phyloP scores from a whole-genome alignment of 2,329 filamentous ascomycete genomes.

The Lecanicillium sp. region DNA sequence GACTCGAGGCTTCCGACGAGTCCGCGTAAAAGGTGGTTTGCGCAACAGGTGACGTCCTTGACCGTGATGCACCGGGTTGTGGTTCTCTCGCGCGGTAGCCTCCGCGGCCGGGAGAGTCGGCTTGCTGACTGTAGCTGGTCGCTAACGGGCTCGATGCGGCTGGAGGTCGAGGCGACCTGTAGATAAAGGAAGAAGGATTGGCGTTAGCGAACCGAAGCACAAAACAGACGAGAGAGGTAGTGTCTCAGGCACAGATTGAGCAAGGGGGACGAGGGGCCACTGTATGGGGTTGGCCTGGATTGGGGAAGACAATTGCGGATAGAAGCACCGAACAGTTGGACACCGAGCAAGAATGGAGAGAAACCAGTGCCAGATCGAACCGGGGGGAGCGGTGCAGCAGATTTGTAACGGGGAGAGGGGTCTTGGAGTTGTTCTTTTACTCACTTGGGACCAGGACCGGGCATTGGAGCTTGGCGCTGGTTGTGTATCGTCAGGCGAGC shows the following conservation, averaged over 20 bases:
- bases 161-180: slow-evolving; percentile 41
- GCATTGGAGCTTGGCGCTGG: background rate
- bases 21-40: slow-evolving; percentile 28
- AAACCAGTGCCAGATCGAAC: no score
- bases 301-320: no score
- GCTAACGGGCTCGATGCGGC: slow-evolving; percentile 43
- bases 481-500: background rate
- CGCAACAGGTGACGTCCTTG: slow-evolving; percentile 12
- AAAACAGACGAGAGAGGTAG: background rate
- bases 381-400: no score
- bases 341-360: no score
- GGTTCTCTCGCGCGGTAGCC: slow-evolving; percentile 7
- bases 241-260: no score
- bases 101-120: slow-evolving; percentile 21
- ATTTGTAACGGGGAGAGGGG: no score
- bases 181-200: slow-evolving; percentile 15
- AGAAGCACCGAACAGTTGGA: no score
- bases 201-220: background rate
- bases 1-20: slow-evolving; percentile 26
- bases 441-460: slow-evolving; percentile 5
- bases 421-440: no score
- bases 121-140: slow-evolving; percentile 17
- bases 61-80: slow-evolving; percentile 15
- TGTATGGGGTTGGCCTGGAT: no score
- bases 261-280: no score